A percentile compares a stretch with the other conserved stretches of the same genome.
Conservation (phyloP, 805 yeast genomes). For the Zygosaccharomyces pseudorouxii region DNA sequence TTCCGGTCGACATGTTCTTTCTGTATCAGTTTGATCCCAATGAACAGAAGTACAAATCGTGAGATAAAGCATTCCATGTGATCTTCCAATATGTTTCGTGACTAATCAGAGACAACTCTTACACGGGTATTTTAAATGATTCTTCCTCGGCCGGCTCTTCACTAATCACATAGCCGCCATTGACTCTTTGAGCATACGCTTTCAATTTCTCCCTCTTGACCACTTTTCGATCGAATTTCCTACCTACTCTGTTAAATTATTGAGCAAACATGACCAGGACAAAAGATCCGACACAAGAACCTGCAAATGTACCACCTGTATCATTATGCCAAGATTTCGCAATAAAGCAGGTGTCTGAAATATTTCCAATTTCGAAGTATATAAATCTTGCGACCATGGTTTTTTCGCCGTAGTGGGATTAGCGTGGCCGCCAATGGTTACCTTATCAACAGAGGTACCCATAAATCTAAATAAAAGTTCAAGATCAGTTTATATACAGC, state of each 20-base stretch:
- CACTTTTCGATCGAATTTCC: conserved; percentile 48
- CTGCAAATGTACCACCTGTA: conserved; percentile 59
- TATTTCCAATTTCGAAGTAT: conserved; percentile 76
- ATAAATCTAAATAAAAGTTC: no score
- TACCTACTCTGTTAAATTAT: conserved; percentile 50
- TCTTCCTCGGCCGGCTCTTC: conserved; percentile 8
- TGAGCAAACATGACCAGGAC: conserved; percentile 53
- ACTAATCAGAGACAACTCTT: conserved; percentile 2
- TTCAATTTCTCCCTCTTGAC: conserved; percentile 24
- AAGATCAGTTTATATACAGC: background rate
- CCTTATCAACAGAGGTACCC: conserved; percentile 3
- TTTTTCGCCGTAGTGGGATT: background rate
- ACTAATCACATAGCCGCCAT: background rate
- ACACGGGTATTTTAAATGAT: conserved; percentile 7
- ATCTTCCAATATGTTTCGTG: conserved; percentile 12
- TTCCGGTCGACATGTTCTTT: conserved; percentile 1
- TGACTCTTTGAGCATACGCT: conserved; percentile 8
- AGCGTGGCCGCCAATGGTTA: conserved; percentile 15
- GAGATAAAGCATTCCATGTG: conserved; percentile 31
- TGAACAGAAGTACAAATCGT: conserved; percentile 33
- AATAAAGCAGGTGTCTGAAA: conserved; percentile 61
- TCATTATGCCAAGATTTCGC: conserved; percentile 59
- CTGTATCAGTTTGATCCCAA: conserved; percentile 3
- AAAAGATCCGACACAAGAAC: conserved; percentile 69
- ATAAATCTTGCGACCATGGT: conserved; percentile 20